Evolutionary conservation across 495 filamentous ascomycete species (phyloP), one percentile per base, ranked within the genome.

Genomic region (Collariella sp.): DNA sequence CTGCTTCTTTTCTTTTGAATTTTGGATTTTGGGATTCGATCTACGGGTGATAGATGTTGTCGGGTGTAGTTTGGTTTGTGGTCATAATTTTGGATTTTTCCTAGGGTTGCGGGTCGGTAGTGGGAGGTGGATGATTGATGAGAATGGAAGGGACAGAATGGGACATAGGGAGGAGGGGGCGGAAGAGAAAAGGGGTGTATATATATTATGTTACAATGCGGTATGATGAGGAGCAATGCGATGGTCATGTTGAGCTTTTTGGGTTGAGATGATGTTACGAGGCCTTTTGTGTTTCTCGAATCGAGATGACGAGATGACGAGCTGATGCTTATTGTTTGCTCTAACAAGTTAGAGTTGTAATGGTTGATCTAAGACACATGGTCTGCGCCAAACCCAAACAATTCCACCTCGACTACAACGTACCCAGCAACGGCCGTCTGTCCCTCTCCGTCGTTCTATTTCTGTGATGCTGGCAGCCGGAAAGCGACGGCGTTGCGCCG

Each of bases 1-100:
- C n/a, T n/a, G n/a, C n/a, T n/a, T n/a, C n/a, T 66, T 54, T 61
- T 55, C 55, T 42, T 54, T 46, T 47, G 42, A 12, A 19, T 38
- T 24, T 39, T n/a, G 7, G 20, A 0, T 29, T 45, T 26, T 33
- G 40, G 6, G 10, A 34, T 20, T 20, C 1, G 29, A 3, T 47
- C 5, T 31, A 15, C 18, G 12, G 18, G 18, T 22, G 16, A 19
- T 23, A 10, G 40, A 13, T 38, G 35, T 23, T 42, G 40, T 42
- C 23, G 38, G 38, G 18, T 41, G 38, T n/a, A n/a, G 38, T 18
- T 13, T 40, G 38, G 38, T 7, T 16, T 15, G n/a, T 1, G 38
- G 38, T 13, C 5, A 15, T 40, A 41, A 7, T 18, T 41, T 19
- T 41, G 16, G n/a, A 3, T 18, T 7, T 41, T 11, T 41, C n/a